Evolutionary conservation across 2,329 filamentous ascomycete genomes (phyloP).

Genomic region (Emericellopsis atlantica): DNA sequence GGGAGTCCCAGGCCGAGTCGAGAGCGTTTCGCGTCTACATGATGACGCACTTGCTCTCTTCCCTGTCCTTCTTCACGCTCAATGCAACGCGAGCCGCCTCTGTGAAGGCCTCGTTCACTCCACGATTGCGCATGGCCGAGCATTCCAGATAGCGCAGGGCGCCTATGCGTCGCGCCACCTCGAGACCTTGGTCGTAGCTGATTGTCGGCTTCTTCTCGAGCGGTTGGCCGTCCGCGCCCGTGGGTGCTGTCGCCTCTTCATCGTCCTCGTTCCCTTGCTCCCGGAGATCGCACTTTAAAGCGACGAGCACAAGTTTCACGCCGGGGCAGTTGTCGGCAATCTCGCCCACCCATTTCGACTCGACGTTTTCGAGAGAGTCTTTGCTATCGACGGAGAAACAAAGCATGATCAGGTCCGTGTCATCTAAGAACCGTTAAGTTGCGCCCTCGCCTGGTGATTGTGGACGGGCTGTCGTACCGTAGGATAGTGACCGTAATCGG

Average conservation of each 20-base stretch:
- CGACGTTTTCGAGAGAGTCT: conserved; percentile 94
- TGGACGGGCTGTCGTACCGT: conserved; percentile 39
- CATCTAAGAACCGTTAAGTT: conserved; percentile 32
- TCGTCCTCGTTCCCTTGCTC: conserved; percentile 66
- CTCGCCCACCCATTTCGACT: conserved; percentile 96
- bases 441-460: not conserved
- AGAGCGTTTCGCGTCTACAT: conserved; percentile 31
- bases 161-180: conserved; percentile 82
- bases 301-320: conserved; percentile 88
- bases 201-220: conserved; percentile 62
- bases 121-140: conserved; percentile 94
- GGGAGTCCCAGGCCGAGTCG: not conserved
- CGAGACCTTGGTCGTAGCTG: conserved; percentile 81
- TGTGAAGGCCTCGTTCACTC: conserved; percentile 97
- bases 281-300: conserved; percentile 90
- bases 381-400: conserved; percentile 96
- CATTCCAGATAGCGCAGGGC: conserved; percentile 94
- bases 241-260: conserved; percentile 29
- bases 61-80: conserved; percentile 53
- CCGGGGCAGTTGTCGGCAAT: conserved; percentile 96
- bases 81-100: conserved; percentile 92
- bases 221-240: conserved; percentile 14
- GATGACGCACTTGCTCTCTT: conserved; percentile 46
- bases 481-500: conserved; percentile 84
- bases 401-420: conserved; percentile 97